Percentiles rank a stretch among this genome's conserved stretches.
These are phyloP conservation scores for Vitis labrusca DNA, from an alignment of 164 flowering plant genomes.

Conservation along the genomic window DNA sequence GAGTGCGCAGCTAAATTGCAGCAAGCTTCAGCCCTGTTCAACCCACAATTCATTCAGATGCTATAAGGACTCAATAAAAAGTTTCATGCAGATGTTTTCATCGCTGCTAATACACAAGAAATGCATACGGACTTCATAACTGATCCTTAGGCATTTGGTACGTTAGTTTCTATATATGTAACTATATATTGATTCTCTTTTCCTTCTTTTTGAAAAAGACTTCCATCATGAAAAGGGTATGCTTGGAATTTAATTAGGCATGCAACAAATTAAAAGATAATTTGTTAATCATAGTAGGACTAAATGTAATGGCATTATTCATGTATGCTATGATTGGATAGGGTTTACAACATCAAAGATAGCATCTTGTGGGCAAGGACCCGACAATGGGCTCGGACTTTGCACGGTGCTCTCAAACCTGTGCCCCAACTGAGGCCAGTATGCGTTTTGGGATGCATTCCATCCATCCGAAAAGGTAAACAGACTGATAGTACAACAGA, in stretches of 20 bases:
- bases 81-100: slow-evolving; percentile 16
- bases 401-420: slow-evolving; percentile 25
- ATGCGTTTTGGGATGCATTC: slow-evolving; percentile 31
- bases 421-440: slow-evolving; percentile 20
- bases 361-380: slow-evolving; percentile 36
- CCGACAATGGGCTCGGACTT: slow-evolving; percentile 27
- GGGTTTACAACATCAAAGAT: slow-evolving; percentile 25
- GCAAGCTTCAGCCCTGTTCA: slow-evolving; percentile 23
- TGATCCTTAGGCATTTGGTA: slow-evolving; percentile 28
- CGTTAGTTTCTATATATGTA: background rate
- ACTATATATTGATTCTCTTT: background rate
- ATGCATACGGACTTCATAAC: slow-evolving; percentile 15
- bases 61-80: slow-evolving; percentile 9
- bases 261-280: too few relatives aligned
- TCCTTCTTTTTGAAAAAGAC: background rate
- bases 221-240: background rate
- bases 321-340: background rate
- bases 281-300: too few relatives aligned
- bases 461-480: slow-evolving; percentile 29
- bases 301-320: background rate
- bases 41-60: slow-evolving; percentile 27
- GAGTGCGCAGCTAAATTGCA: slow-evolving; percentile 23
- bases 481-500: slow-evolving; percentile 11
- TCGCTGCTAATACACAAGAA: slow-evolving; percentile 16
- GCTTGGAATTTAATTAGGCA: too few relatives aligned